phyloP scores from a whole-genome alignment of 108 stramenopile species.

The Schizochytrium sp. region DNA sequence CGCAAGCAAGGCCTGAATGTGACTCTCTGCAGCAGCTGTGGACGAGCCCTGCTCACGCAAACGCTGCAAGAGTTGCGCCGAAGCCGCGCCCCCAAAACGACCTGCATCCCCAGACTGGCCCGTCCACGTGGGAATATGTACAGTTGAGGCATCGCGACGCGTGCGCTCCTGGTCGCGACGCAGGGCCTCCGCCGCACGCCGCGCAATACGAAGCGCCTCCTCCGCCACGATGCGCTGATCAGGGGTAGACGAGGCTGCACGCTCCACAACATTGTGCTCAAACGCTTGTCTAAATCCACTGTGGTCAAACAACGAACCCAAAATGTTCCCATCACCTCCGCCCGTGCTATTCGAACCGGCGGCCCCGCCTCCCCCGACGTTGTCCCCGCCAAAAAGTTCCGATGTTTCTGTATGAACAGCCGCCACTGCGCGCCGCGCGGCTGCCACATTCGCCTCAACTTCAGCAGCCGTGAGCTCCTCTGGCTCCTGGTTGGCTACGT shows the following conservation, averaged over 20 bases:
- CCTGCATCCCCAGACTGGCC: neutral
- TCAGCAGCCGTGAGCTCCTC: neutral
- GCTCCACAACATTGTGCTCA: neutral
- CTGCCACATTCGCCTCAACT: neutral
- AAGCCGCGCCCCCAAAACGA: neutral
- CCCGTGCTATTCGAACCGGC: neutral
- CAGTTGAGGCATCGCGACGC: neutral
- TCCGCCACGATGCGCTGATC: neutral
- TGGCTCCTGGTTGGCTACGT: neutral
- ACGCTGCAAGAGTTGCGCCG: neutral
- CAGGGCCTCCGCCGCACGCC: neutral
- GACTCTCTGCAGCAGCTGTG: neutral
- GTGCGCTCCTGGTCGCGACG: neutral
- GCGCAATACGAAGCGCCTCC: neutral
- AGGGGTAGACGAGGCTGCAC: neutral
- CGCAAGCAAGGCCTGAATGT: neutral
- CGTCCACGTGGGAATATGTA: neutral
- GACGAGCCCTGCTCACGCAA: neutral
- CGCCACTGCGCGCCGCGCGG: neutral
- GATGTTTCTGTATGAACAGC: neutral
- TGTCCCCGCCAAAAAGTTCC: neutral
- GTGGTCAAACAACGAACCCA: neutral
- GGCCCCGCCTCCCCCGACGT: neutral
- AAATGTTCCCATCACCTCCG: neutral
- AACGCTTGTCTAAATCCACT: neutral